Percentiles rank a stretch among this genome's conserved stretches.
Conservation (phyloP, 306 rosid genomes). For the Cicer judaicum region DNA sequence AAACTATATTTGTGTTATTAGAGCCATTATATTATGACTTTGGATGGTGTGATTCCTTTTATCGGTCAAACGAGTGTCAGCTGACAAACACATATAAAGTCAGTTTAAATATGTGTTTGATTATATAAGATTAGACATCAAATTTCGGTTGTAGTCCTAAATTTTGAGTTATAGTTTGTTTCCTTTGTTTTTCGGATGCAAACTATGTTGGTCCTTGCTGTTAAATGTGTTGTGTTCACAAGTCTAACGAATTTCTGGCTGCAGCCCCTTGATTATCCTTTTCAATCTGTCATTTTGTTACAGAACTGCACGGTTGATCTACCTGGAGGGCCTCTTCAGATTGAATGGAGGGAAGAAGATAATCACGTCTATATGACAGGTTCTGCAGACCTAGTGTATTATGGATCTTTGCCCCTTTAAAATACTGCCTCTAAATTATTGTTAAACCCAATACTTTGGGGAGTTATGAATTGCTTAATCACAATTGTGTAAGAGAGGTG, state of each 20-base stretch:
- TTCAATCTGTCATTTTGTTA: constrained; percentile 26
- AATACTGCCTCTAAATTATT: background rate
- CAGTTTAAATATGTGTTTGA: background rate
- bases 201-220: background rate
- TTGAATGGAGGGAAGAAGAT: constrained; percentile 89
- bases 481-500: background rate
- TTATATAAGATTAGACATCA: background rate
- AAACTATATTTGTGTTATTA: background rate
- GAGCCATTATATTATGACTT: background rate
- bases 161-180: background rate
- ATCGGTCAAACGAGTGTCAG: constrained; percentile 6
- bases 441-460: background rate
- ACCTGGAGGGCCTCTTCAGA: constrained; percentile 95
- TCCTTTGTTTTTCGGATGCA: background rate
- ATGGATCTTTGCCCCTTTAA: constrained; percentile 75
- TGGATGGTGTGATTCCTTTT: constrained; percentile 19
- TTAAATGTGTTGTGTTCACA: constrained; percentile 1
- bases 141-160: background rate
- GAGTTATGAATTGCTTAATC: constrained; percentile 29
- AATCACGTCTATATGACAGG: constrained; percentile 92
- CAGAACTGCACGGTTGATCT: constrained; percentile 92
- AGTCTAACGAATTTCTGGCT: background rate
- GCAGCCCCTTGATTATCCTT: background rate
- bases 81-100: background rate
- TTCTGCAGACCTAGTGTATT: constrained; percentile 77